Evolutionary conservation across 1,139 yeast species (phyloP).

Genomic region (Taphrina deformans): DNA sequence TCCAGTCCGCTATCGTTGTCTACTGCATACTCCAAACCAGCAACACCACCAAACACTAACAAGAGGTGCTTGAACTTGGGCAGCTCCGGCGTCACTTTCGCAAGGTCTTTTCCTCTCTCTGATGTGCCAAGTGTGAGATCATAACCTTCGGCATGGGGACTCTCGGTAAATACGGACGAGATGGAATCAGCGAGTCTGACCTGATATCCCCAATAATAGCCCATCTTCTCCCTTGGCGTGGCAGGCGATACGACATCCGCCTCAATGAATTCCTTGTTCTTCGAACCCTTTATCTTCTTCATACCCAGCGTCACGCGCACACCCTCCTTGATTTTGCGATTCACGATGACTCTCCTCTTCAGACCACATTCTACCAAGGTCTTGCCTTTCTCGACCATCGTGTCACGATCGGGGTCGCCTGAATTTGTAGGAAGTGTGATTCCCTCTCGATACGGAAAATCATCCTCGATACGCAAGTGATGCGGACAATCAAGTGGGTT

Average conservation of each 20-base stretch:
- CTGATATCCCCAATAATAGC: conserved; percentile 37
- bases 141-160: conserved; percentile 26
- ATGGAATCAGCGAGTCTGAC: conserved; percentile 36
- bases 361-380: conserved; percentile 34
- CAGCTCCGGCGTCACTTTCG: conserved; percentile 18
- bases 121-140: conserved; percentile 31
- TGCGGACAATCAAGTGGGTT: conserved; percentile 35
- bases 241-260: conserved; percentile 35
- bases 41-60: conserved; percentile 36
- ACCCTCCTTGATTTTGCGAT: conserved; percentile 32
- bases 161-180: conserved; percentile 35
- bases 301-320: conserved; percentile 26
- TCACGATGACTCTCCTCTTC: conserved; percentile 17
- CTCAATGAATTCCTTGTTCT: conserved; percentile 26
- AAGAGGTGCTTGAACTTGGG: conserved; percentile 33
- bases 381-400: conserved; percentile 25
- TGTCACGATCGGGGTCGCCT: conserved; percentile 23
- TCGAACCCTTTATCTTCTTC: conserved; percentile 15
- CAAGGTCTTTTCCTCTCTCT: conserved; percentile 28
- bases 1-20: conserved; percentile 30
- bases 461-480: conserved; percentile 32
- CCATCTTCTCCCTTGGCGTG: conserved; percentile 35
- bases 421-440: conserved; percentile 20
- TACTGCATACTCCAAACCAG: conserved; percentile 32
- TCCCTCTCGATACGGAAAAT: conserved; percentile 35